Evolutionary conservation across 1,284 basidiomycete species (phyloP), one percentile per base, ranked within the genome.

Genomic region (Earliella scabrosa): DNA sequence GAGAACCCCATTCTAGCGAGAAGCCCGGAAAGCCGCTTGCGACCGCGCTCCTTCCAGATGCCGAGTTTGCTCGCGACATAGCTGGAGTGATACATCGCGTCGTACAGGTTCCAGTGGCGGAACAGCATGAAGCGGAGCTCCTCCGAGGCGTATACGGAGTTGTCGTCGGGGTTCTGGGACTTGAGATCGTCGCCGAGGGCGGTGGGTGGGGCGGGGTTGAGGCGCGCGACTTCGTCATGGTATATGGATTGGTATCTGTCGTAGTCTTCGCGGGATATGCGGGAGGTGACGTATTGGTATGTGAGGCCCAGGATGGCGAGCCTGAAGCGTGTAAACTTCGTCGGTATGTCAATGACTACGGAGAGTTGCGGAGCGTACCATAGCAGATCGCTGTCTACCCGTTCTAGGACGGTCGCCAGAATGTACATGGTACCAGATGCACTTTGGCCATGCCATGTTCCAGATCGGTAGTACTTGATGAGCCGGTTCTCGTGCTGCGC

Each of bases 1-100:
- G 96, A 97, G 70, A 97, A 96, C 1, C 97, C 97, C 95, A 99
- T 99, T 79, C 99, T 99, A 24, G 97, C 97, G 31, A 99, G 78
- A 56, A 99, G 77, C 1, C 96, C 96, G 1, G 92, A 93, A 48
- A 99, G 75, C 59, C 89, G 85, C 70, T 94, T 95, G 56, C 91
- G 81, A 3, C 97, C 97, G 50, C 87, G 85, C 70, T 99, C 97
- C 67, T 92, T 92, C 97, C 97, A 99, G 48, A 98, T 92, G 2
- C 95, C 95, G 61, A 99, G 82, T 72, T 96, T 95, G 39, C 91
- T 89, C 1, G 96, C 97, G 14, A 99, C 90, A 68, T 99, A 99
- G 60, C 91, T 90, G 1, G 95, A 97, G 71, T 99, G 97, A 68
- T 92, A 90, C 97, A 99, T 99, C 11, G 95, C 87, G 68, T 98